phyloP scores from a whole-genome alignment of 148 eudicot species.

The Vaccinium vitisidaea region DNA sequence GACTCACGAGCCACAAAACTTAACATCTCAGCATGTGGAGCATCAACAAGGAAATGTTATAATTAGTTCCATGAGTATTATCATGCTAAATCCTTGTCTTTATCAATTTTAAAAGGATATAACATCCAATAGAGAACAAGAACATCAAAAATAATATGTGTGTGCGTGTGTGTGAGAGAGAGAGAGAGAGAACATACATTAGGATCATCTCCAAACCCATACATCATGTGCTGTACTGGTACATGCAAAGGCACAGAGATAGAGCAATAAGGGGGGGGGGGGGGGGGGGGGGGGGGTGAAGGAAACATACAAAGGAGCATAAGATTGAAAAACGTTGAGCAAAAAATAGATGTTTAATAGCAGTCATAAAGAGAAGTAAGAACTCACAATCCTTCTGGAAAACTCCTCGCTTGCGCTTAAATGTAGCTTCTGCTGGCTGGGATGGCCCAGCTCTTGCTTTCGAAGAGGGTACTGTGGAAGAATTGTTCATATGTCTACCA shows the following conservation, averaged over 20 bases:
- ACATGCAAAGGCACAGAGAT: constrained; percentile 10
- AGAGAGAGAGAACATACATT: constrained; percentile 45
- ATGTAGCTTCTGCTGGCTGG: constrained; percentile 54
- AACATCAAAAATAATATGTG: neutral
- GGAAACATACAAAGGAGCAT: neutral
- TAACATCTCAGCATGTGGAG: neutral
- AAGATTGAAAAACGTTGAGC: neutral
- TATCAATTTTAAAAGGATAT: neutral
- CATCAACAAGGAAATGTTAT: neutral
- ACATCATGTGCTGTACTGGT: constrained; percentile 98
- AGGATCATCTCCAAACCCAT: constrained; percentile 88
- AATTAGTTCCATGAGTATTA: neutral
- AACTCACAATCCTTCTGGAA: constrained; percentile 90
- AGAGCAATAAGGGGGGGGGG: neutral
- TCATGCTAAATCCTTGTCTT: neutral
- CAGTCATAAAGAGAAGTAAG: neutral
- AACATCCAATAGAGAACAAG: neutral
- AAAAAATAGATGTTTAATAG: neutral
- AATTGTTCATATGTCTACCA: constrained; percentile 27
- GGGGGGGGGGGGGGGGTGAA: neutral
- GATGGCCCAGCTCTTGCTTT: constrained; percentile 60
- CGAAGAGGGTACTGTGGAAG: constrained; percentile 49
- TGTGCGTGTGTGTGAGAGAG: neutral
- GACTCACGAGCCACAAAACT: neutral
- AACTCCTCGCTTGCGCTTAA: constrained; percentile 87